Evolutionary conservation across 2,329 filamentous ascomycete genomes (phyloP).

Genomic region (Penicillium polonicum): DNA sequence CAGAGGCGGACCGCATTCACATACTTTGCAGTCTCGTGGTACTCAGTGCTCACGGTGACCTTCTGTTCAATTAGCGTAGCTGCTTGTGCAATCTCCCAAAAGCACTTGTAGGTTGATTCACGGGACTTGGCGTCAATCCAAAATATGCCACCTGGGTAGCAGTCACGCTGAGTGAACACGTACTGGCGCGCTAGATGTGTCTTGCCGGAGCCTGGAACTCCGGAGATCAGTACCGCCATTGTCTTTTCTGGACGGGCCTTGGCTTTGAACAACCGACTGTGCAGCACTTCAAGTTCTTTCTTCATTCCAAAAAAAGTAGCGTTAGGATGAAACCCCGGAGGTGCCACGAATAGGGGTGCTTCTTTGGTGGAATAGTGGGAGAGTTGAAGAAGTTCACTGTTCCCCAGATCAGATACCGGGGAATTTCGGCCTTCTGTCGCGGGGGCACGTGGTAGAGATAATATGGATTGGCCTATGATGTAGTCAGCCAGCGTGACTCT

Average conservation of each 20-base stretch:
- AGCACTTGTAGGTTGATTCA: slow-evolving; percentile 60
- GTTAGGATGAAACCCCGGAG: slow-evolving; percentile 62
- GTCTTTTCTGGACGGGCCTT: slow-evolving; percentile 59
- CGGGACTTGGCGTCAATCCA: slow-evolving; percentile 65
- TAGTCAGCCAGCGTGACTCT: slow-evolving; percentile 38
- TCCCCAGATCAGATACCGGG: slow-evolving; percentile 25
- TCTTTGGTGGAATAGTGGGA: slow-evolving; percentile 27
- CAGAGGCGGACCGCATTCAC: slow-evolving; percentile 60
- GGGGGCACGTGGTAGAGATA: slow-evolving; percentile 21
- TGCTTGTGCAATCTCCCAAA: slow-evolving; percentile 64
- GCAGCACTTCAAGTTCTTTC: slow-evolving; percentile 58
- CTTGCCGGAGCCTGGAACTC: slow-evolving; percentile 66
- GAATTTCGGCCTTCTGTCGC: slow-evolving; percentile 28
- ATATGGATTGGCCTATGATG: slow-evolving; percentile 34
- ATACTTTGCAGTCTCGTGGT: slow-evolving; percentile 48
- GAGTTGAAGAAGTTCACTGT: slow-evolving; percentile 24
- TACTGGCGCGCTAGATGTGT: slow-evolving; percentile 68
- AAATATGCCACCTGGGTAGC: slow-evolving; percentile 66
- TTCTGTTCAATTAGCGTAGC: slow-evolving; percentile 51
- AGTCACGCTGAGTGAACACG: slow-evolving; percentile 57
- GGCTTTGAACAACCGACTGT: slow-evolving; percentile 59
- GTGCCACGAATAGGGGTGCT: slow-evolving; percentile 45
- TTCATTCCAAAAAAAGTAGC: slow-evolving; percentile 62
- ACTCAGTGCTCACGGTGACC: slow-evolving; percentile 38
- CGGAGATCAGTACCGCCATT: slow-evolving; percentile 63